Evolutionary conservation across 164 flowering plant species (phyloP), one percentile per base, ranked within the genome.

Genomic region (Vitis riparia): DNA sequence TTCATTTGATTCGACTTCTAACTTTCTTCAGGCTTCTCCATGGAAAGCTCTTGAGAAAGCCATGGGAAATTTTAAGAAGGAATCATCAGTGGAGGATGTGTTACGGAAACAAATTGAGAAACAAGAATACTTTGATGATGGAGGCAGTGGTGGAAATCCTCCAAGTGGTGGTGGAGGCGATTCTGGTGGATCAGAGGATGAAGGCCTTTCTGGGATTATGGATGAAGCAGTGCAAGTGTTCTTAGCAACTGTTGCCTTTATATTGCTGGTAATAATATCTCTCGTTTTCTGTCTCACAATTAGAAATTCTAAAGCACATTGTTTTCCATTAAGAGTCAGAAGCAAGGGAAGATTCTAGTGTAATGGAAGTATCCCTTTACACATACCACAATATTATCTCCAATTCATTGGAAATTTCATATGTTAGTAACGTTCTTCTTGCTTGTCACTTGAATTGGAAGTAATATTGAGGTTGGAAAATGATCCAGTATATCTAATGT

Each of bases 181-280:
- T 69, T 75, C 71, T 48, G 89, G 84, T 71, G 90, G 73, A 67
- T 55, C 87, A 51, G 91, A 82, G 71, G 91, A 87, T 70, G 92
- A 81, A 70, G 85, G 84, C 55, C 19, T 75, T 37, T 68, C 72
- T 57, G 93, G 83, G 19, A 70, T 75, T 27, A 19, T 79, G 53
- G 91, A 90, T 75, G 97, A 91, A 79, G 50, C 82, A n/a, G 5
- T 79, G 58, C 97, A 93, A 90, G 93, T 86, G 66, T 23, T 87
- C 55, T 74, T 91, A 55, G 98, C 95, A 59, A 87, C 90, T 32
- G 1, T 77, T 52, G 93, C 85, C 60, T 79, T 93, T 58, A 69
- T 89, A 64, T 79, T 86, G 77, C 58, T 91, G 92, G 98, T 91
- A 87, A 68, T 30, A 6, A 68, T 8, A 7, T 23, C 65, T 6